Evolutionary conservation across 2,329 filamentous ascomycete genomes (phyloP), one percentile per base, ranked within the genome.

Genomic region (Grosmannia penicillata): DNA sequence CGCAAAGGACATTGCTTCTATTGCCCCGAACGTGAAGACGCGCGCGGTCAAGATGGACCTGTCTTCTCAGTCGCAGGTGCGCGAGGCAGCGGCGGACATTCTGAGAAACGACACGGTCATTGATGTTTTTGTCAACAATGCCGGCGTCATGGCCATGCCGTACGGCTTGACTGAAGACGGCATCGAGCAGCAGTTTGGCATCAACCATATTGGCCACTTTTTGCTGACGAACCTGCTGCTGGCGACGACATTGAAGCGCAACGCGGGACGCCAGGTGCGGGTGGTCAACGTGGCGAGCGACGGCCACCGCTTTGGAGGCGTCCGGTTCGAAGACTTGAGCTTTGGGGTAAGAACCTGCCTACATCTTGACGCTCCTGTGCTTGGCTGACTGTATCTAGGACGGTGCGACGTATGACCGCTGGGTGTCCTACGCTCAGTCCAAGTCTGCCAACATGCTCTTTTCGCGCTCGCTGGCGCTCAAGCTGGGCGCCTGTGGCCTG

Each of bases 141-240:
- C 65, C 0, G 63, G 55, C 11, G 47, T 65, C 24, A 63, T 62
- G 55, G 56, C 48, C 1, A 21, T 55, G n/a, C 51, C 57, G 5
- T 55, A 55, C 29, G 51, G 49, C 3, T 43, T 55, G n/a, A 57
- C 53, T 8, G 44, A 50, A 4, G 61, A 65, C 4, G 63, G 63
- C 1, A 52, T 60, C 34, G 63, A 66, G 49, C 47, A 49, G 39
- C 61, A 65, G 40, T 59, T 68, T 3, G 64, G 60, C 6, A 57
- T 60, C 11, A 70, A 70, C 47, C 61, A 71, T 44, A 46, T 71
- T 8, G 61, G 64, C 0, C 63, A 68, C 33, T 69, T 68, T 45
- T 47, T 68, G 6, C 54, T 70, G 25, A 63, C 65, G 1, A 65
- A 65, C 43, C 52, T 68, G 21, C 55, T 70, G 9, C 46, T 65